phyloP scores from a whole-genome alignment of 805 yeast species.

The Kodamaea fukazawae region DNA sequence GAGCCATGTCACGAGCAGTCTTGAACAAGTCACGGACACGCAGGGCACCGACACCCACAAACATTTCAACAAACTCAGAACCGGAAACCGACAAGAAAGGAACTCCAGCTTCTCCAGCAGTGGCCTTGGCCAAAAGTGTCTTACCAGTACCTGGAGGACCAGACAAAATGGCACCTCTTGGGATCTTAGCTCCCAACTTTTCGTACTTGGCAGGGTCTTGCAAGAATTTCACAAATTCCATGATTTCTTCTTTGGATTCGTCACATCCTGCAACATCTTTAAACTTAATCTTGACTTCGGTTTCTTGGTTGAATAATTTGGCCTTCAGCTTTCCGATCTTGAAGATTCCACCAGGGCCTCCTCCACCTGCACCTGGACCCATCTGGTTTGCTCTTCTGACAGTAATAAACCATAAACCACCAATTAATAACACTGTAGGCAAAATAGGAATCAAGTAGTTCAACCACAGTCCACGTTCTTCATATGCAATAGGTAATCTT shows the following conservation, averaged over 20 bases:
- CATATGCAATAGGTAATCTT: conserved; percentile 74
- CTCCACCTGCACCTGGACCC: conserved; percentile 39
- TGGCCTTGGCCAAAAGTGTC: conserved; percentile 87
- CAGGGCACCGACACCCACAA: conserved; percentile 94
- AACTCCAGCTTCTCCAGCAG: conserved; percentile 96
- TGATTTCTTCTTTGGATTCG: conserved; percentile 90
- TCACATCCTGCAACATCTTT: conserved; percentile 94
- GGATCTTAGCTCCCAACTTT: conserved; percentile 87
- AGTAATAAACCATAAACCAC: conserved; percentile 70
- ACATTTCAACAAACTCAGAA: conserved; percentile 96
- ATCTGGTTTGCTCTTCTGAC: conserved; percentile 48
- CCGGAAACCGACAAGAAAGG: conserved; percentile 91
- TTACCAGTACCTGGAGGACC: conserved; percentile 99
- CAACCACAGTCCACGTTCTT: conserved; percentile 63
- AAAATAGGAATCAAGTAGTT: conserved; percentile 66
- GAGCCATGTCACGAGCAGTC: conserved; percentile 87
- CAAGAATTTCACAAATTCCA: conserved; percentile 90
- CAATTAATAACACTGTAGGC: conserved; percentile 79
- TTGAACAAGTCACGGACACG: conserved; percentile 90
- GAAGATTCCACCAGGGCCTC: conserved; percentile 59
- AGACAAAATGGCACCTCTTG: conserved; percentile 89
- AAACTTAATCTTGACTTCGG: conserved; percentile 77
- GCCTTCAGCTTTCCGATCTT: conserved; percentile 79
- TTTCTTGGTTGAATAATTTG: conserved; percentile 76
- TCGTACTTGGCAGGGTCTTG: conserved; percentile 85